Evolutionary conservation across 805 yeast genomes (phyloP).

Genomic region (Ogataea allantospora): DNA sequence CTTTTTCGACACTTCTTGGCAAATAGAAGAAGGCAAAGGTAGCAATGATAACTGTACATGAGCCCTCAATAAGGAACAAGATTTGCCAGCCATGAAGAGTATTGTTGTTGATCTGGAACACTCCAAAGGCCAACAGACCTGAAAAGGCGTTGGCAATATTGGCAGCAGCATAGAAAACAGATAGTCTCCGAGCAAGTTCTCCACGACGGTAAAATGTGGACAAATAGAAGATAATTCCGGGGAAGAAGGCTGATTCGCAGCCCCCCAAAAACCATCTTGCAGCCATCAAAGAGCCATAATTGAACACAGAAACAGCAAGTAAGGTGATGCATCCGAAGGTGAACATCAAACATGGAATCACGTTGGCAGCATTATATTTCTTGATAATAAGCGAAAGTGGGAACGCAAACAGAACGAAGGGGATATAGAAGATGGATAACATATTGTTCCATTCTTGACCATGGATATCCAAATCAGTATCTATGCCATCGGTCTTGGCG

Average conservation of each 20-base stretch:
- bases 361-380: slow-evolving; percentile 40
- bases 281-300: slow-evolving; percentile 35
- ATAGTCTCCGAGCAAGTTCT: slow-evolving; percentile 37
- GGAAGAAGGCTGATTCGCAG: slow-evolving; percentile 39
- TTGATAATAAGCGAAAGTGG: slow-evolving; percentile 41
- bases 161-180: slow-evolving; percentile 38
- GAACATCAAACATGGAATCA: slow-evolving; percentile 44
- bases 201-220: slow-evolving; percentile 38
- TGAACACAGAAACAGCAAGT: slow-evolving; percentile 38
- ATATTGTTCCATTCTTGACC: slow-evolving; percentile 44
- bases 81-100: slow-evolving; percentile 48
- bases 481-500: slow-evolving; percentile 46
- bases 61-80: slow-evolving; percentile 46
- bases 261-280: slow-evolving; percentile 40
- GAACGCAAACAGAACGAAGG: slow-evolving; percentile 44
- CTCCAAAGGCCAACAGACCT: slow-evolving; percentile 35
- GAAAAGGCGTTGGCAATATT: slow-evolving; percentile 37
- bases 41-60: slow-evolving; percentile 37
- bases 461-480: slow-evolving; percentile 37
- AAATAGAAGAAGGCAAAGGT: slow-evolving; percentile 34
- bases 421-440: slow-evolving; percentile 43
- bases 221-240: slow-evolving; percentile 39
- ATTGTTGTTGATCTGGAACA: slow-evolving; percentile 39
- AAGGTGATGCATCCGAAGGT: slow-evolving; percentile 44
- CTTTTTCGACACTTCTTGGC: slow-evolving; percentile 38